phyloP scores from a whole-genome alignment of 495 filamentous ascomycete genomes.

The Hypoxylon trugodes region DNA sequence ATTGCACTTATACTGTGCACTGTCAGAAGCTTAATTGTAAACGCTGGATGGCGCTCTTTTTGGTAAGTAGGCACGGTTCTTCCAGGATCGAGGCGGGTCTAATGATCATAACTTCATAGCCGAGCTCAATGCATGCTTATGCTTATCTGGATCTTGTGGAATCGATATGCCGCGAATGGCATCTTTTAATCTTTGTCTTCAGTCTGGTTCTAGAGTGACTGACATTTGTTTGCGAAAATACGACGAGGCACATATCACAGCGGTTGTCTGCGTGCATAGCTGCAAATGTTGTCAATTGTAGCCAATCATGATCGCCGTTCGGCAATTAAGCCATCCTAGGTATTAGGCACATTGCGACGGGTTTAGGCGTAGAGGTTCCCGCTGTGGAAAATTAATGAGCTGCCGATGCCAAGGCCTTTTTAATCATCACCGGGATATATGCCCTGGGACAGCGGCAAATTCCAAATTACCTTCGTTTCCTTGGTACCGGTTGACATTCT shows the following conservation, averaged over 20 bases:
- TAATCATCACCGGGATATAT: constrained; percentile 27
- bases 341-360: constrained; percentile 37
- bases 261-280: constrained; percentile 26
- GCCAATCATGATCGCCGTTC: constrained; percentile 20
- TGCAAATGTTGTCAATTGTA: constrained; percentile 6
- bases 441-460: constrained; percentile 25
- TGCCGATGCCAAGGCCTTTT: constrained; percentile 33
- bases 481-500: constrained; percentile 1
- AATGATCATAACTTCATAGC: constrained; percentile 25
- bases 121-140: constrained; percentile 6
- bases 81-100: constrained; percentile 25
- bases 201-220: constrained; percentile 4
- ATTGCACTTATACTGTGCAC: constrained; percentile 23
- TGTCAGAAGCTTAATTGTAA: constrained; percentile 31
- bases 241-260: constrained; percentile 24
- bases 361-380: constrained; percentile 34
- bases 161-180: background rate
- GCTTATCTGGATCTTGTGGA: constrained; percentile 10
- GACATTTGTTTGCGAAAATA: constrained; percentile 14
- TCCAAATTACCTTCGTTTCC: constrained; percentile 5
- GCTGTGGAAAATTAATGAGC: constrained; percentile 18
- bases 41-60: constrained; percentile 16
- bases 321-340: constrained; percentile 34
- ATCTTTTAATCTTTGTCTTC: background rate
- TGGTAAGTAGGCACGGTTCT: background rate